A percentile compares a stretch with the other conserved stretches of the same genome.
phyloP scores from a whole-genome alignment of 345 rosid species.

The Anacardium occidentale region DNA sequence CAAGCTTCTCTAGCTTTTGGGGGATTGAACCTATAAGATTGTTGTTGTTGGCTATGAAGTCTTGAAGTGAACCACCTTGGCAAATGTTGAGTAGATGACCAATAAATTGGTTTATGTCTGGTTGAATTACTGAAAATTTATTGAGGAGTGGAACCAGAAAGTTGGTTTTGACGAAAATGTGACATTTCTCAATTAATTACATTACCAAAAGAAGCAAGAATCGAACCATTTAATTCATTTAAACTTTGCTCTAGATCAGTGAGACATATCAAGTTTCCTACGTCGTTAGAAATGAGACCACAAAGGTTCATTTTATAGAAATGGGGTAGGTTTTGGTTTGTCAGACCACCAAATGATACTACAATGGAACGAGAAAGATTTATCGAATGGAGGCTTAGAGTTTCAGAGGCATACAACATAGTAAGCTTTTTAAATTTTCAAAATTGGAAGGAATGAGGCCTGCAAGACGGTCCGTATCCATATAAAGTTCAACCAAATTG shows the following conservation, averaged over 20 bases:
- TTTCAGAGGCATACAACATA: constrained; percentile 8
- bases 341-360: constrained; percentile 18
- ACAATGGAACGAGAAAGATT: constrained; percentile 36
- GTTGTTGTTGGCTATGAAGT: not conserved
- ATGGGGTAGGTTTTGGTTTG: not conserved
- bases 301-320: constrained; percentile 20
- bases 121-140: not conserved
- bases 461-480: constrained; percentile 22
- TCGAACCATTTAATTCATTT: constrained; percentile 11
- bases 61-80: not conserved
- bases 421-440: constrained; percentile 23
- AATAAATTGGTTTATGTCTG: constrained; percentile 14
- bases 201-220: constrained; percentile 15
- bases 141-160: constrained; percentile 30
- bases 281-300: constrained; percentile 26
- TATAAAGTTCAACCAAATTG: constrained; percentile 20
- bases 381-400: too few species aligned
- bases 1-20: constrained; percentile 32
- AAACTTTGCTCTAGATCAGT: not conserved
- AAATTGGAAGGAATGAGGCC: constrained; percentile 28
- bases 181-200: not conserved
- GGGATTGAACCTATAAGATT: constrained; percentile 28
- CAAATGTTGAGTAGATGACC: constrained; percentile 26
- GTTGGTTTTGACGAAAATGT: constrained; percentile 22
- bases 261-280: constrained; percentile 16